Evolutionary conservation across 1,139 yeast genomes (phyloP), one percentile per base, ranked within the genome.

Genomic region (Yamadazyma pseudoaaseri): DNA sequence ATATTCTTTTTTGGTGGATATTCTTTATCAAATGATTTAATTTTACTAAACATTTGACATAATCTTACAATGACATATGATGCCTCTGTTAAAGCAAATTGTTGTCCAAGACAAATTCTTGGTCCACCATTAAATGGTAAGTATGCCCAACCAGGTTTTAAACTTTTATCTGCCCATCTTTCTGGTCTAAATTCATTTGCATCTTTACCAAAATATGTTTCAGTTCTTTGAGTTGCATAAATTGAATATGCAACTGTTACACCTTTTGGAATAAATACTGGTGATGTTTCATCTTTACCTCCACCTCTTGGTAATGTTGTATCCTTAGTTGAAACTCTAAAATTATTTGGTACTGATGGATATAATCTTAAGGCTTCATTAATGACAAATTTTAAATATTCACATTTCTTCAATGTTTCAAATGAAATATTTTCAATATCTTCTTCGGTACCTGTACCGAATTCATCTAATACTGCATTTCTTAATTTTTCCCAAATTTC

Each of bases 61-160:
- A 73, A 51, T 35, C 78, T 57, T 17, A 60, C 68, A 31, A 70
- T 44, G n/a, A 66, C 62, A 39, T 70, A 73, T 3, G 71, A 61
- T 1, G 75, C 72, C 51, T 75, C 81, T 14, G 78, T 72, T 39
- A 74, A 64, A 1, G 78, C 79, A 53, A 70, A 71, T 51, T 73
- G 79, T 53, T 73, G 79, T 12, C 80, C 80, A 31, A 74, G 57
- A 47, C 81, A 75, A 36, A 73, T 73, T 37, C 80, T 59, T 16
- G 80, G 79, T 2, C 81, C 81, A 27, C 80, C 80, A 42, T 74
- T 75, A 56, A 73, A 73, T 10, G 79, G 78, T 20, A 73, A 50
- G 46, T 59, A 73, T 14, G 67, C 70, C 78, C 78, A 74, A 22
- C 69, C 51, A 14, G 46, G 41, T 32, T 45, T 47, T 20, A 30